phyloP scores from a whole-genome alignment of 2,329 filamentous ascomycete genomes.

The Metarhizium anisopliae region DNA sequence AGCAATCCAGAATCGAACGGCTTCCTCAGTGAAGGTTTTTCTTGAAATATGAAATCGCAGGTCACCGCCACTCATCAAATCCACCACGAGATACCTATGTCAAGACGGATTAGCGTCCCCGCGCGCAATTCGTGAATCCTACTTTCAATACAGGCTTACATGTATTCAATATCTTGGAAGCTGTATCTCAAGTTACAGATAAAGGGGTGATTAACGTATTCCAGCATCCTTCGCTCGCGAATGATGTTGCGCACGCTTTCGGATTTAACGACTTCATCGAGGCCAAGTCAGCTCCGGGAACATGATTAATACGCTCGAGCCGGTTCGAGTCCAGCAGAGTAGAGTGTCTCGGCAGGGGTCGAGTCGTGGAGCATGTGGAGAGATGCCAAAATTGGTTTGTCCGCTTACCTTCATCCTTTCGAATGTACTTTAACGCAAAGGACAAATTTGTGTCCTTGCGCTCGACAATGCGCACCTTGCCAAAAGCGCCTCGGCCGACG shows the following conservation, averaged over 20 bases:
- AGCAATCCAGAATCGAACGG: slow-evolving; percentile 93
- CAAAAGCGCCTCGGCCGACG: slow-evolving; percentile 95
- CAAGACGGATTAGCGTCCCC: not conserved
- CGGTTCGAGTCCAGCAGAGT: not conserved
- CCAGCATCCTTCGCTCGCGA: slow-evolving; percentile 92
- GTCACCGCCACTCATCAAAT: slow-evolving; percentile 96
- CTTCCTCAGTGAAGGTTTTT: slow-evolving; percentile 96
- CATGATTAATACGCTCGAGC: not conserved
- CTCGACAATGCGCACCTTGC: slow-evolving; percentile 97
- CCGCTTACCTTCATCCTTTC: slow-evolving; percentile 83
- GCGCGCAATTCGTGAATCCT: not conserved
- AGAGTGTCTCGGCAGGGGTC: not conserved
- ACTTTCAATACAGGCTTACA: slow-evolving; percentile 48
- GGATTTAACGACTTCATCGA: slow-evolving; percentile 72
- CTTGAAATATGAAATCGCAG: slow-evolving; percentile 94
- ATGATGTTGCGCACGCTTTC: slow-evolving; percentile 98
- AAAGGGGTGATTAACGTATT: slow-evolving; percentile 95
- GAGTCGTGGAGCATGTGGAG: not conserved
- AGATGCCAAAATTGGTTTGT: not conserved
- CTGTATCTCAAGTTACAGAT: slow-evolving; percentile 98
- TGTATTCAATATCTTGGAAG: slow-evolving; percentile 98
- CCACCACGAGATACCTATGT: slow-evolving; percentile 89
- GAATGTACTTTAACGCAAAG: slow-evolving; percentile 96
- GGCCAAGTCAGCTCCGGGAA: not conserved
- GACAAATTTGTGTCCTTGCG: slow-evolving; percentile 89